Conservation (phyloP, 2,329 filamentous ascomycete species). For the Helotiales sp. region DNA sequence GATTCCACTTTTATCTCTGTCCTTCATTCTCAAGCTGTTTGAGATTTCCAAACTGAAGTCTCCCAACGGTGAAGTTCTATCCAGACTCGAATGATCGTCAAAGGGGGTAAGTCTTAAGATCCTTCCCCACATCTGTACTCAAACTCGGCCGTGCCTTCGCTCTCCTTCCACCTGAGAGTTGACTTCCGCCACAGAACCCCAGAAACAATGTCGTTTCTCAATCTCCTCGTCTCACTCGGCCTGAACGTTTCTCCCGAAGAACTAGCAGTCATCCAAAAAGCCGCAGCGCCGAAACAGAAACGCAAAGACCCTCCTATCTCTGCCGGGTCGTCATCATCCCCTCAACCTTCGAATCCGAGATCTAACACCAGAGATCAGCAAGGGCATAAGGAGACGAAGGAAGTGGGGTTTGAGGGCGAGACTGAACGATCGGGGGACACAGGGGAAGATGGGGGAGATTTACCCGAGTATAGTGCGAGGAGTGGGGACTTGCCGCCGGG, state of each 20-base stretch:
- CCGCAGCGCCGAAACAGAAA: not conserved
- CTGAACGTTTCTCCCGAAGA: not conserved
- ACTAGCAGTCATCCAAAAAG: not conserved
- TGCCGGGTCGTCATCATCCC: not conserved
- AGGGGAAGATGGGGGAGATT: not conserved
- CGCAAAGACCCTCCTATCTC: not conserved
- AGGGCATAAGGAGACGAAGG: not conserved
- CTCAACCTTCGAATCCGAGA: too few relatives aligned
- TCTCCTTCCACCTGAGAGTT: not conserved
- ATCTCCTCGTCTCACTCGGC: not conserved
- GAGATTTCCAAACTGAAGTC: too few relatives aligned
- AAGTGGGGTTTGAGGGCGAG: not conserved
- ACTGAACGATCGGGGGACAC: not conserved
- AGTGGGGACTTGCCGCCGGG: not conserved
- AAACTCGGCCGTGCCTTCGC: too few relatives aligned
- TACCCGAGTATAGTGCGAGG: not conserved
- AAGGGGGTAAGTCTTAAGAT: not conserved
- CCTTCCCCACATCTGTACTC: not conserved
- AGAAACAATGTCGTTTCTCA: conserved; percentile 5
- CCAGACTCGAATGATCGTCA: not conserved
- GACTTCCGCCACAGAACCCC: not conserved
- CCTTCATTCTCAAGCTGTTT: too few relatives aligned
- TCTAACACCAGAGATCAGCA: too few relatives aligned
- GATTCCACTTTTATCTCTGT: not conserved
- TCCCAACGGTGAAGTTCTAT: not conserved